phyloP scores from a whole-genome alignment of 345 rosid species.

The Murraya koenigii region DNA sequence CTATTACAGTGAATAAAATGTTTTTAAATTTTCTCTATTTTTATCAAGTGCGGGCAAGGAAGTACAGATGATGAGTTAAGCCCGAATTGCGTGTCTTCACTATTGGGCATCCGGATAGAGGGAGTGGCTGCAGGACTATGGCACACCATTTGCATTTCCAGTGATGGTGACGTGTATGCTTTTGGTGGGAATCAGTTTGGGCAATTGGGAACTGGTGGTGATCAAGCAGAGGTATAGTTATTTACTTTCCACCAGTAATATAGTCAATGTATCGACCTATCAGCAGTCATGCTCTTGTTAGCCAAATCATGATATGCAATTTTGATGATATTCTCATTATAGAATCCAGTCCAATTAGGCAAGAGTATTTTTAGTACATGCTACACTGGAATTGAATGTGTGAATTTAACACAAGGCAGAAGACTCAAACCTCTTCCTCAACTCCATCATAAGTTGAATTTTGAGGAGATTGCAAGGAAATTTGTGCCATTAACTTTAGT shows the following conservation, averaged over 20 bases:
- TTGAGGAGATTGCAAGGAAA: neutral
- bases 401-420: neutral
- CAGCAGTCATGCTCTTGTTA: neutral
- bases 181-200: slow-evolving; percentile 99
- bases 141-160: slow-evolving; percentile 89
- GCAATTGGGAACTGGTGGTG: slow-evolving; percentile 94
- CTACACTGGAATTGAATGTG: neutral
- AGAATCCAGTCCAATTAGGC: neutral
- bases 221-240: slow-evolving; percentile 83
- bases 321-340: neutral
- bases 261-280: neutral
- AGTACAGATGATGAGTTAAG: slow-evolving; percentile 88
- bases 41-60: slow-evolving; percentile 93
- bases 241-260: neutral
- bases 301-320: neutral
- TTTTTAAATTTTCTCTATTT: slow-evolving; percentile 21
- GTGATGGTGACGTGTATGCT: slow-evolving; percentile 83
- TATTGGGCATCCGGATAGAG: slow-evolving; percentile 74
- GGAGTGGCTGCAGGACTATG: slow-evolving; percentile 90
- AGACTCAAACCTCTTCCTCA: neutral
- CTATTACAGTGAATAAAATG: slow-evolving; percentile 10
- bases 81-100: slow-evolving; percentile 83
- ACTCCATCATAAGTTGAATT: neutral
- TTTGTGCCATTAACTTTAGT: slow-evolving; percentile 15
- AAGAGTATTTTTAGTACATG: neutral